Evolutionary conservation across 805 yeast genomes (phyloP), one percentile per base, ranked within the genome.

Genomic region (Wickerhamomyces silvicola): DNA sequence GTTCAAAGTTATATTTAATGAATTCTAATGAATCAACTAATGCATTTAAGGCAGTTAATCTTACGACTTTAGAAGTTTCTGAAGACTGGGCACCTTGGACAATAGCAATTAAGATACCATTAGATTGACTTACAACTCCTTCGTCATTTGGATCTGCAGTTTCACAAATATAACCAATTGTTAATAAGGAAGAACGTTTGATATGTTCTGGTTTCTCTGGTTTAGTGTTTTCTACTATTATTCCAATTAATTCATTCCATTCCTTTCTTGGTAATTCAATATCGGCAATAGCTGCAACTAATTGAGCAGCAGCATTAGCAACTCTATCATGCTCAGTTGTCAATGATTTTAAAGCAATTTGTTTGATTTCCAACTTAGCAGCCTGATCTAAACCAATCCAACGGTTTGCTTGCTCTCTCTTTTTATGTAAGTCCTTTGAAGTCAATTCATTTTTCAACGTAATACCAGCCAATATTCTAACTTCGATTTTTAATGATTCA

Each of bases 111-210:
- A 92, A 68, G 35, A 92, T 86, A 33, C 95, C 95, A 57, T 85
- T 85, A 14, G 95, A 79, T 59, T 88, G 95, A 5, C 84, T 68
- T 8, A 80, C 77, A 40, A 90, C 78, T 20, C 79, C 81, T 16
- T 81, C 78, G 37, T 60, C 62, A 35, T 57, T 59, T 18, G 96
- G 92, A 55, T 92, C 95, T 5, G 94, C 90, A 39, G 81, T 73
- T 60, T 92, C 98, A 63, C 98, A 92, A 43, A 92, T 90, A 60
- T 86, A 92, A 34, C 98, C 98, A 49, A 92, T 83, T 6, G 97
- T 74, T 48, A 86, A 69, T 42, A 88, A 66, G 6, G 96, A 83
- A 1, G 96, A 82, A 51, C 88, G 75, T 63, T 92, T 92, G 38
- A 87, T 78, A 52, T 79, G 66, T 36, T 74, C 84, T 21, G 88